Conservation (phyloP, 2,329 filamentous ascomycete genomes). For the Cladophialophora immunda region DNA sequence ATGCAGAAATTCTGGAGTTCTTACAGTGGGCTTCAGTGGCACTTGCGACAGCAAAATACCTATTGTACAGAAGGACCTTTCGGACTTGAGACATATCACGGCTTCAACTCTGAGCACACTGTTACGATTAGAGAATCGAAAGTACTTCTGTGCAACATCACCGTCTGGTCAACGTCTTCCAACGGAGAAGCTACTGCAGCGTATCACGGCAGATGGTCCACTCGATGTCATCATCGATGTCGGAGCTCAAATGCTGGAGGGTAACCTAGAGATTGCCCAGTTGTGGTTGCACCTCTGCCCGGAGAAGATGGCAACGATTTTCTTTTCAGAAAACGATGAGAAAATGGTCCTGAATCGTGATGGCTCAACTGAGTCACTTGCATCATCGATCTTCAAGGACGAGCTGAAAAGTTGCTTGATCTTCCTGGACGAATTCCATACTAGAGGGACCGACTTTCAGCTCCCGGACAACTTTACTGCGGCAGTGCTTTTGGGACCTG, state of each 20-base stretch:
- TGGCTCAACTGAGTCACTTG: conserved; percentile 50
- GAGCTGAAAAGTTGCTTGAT: conserved; percentile 69
- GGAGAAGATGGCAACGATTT: conserved; percentile 61
- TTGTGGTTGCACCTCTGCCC: conserved; percentile 59
- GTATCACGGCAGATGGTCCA: conserved; percentile 50
- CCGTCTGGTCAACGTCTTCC: conserved; percentile 44
- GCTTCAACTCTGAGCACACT: conserved; percentile 70
- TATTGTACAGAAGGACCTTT: conserved; percentile 64
- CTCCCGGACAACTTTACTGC: conserved; percentile 68
- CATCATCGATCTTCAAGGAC: conserved; percentile 65
- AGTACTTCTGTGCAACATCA: conserved; percentile 25
- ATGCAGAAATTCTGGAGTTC: conserved; percentile 55
- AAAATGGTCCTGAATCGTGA: conserved; percentile 45
- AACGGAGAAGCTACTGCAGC: conserved; percentile 55
- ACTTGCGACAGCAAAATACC: conserved; percentile 71
- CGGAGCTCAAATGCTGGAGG: conserved; percentile 74
- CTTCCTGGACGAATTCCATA: conserved; percentile 76
- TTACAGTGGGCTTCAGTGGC: conserved; percentile 71
- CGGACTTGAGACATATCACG: conserved; percentile 69
- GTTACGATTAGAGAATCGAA: conserved; percentile 61
- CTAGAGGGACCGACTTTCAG: conserved; percentile 73
- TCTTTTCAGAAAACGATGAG: conserved; percentile 55
- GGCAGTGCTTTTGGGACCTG: conserved; percentile 71
- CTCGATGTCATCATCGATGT: conserved; percentile 73
- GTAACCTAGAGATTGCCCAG: conserved; percentile 63